Evolutionary conservation across 345 rosid species (phyloP).

Genomic region (Angophora floribunda): DNA sequence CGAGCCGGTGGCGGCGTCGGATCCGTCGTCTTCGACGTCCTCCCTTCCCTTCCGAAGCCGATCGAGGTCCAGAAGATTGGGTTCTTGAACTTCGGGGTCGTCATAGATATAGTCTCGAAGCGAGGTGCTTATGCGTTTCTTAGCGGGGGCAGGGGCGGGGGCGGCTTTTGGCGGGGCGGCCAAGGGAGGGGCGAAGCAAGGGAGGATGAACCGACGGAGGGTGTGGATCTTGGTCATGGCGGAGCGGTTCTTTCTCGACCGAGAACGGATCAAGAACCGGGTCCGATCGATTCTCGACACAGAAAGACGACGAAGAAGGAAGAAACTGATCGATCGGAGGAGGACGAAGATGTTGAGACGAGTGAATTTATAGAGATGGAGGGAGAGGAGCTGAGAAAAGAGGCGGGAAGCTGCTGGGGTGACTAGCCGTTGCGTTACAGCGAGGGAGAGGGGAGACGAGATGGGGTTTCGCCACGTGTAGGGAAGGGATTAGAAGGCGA

Average conservation of each 20-base stretch:
- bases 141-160: conserved; percentile 7
- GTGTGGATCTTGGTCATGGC: conserved; percentile 23
- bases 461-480: not conserved
- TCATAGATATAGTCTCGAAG: conserved; percentile 41
- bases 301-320: rapidly evolving
- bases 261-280: not conserved
- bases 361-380: not conserved
- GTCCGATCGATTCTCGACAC: not conserved
- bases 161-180: conserved; percentile 9
- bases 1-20: not conserved
- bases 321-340: not conserved
- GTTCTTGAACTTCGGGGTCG: not conserved
- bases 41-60: conserved; percentile 4
- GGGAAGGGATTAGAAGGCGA: not conserved
- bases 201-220: conserved; percentile 71
- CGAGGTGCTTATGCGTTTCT: conserved; percentile 74
- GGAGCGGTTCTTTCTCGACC: not conserved
- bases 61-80: not conserved
- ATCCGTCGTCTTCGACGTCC: not conserved
- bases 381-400: not conserved
- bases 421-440: not conserved
- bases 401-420: not conserved
- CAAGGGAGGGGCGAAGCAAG: conserved; percentile 45
- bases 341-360: not conserved
- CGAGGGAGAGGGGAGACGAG: not conserved